A percentile compares a stretch with the other conserved stretches of the same genome.
phyloP scores from a whole-genome alignment of 768 basidiomycete genomes.

The Phylloporus sp. region DNA sequence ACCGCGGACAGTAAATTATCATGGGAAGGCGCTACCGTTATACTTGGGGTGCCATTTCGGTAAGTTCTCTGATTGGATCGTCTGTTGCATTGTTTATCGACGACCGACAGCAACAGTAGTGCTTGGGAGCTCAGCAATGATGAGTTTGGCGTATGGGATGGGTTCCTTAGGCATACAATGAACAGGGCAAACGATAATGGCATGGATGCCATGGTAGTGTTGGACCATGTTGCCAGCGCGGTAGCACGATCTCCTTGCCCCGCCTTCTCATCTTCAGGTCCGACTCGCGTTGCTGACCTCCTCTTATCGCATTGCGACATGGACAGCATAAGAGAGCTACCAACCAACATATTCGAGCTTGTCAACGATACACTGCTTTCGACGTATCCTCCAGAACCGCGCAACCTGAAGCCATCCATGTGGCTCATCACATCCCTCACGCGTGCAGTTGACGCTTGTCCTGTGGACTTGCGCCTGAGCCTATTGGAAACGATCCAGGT shows the following conservation, averaged over 20 bases:
- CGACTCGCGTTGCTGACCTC: constrained; percentile 55
- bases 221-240: constrained; percentile 51
- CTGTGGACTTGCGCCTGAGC: constrained; percentile 39
- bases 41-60: constrained; percentile 61
- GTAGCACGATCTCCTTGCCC: constrained; percentile 40
- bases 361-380: constrained; percentile 54
- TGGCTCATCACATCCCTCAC: constrained; percentile 62
- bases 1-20: constrained; percentile 35
- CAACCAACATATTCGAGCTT: constrained; percentile 51
- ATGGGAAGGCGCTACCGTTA: constrained; percentile 51
- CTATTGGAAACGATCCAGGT: constrained; percentile 50
- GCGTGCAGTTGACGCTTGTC: constrained; percentile 51
- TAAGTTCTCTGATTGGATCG: constrained; percentile 31
- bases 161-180: constrained; percentile 46
- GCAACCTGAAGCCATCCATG: constrained; percentile 47
- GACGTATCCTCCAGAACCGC: constrained; percentile 62
- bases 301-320: constrained; percentile 53
- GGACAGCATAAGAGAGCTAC: constrained; percentile 47
- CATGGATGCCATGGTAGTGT: constrained; percentile 44
- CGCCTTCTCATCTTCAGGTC: constrained; percentile 38
- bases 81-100: constrained; percentile 4
- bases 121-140: constrained; percentile 51
- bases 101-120: constrained; percentile 32
- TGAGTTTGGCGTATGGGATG: constrained; percentile 58
- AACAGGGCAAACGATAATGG: constrained; percentile 59